These are phyloP conservation scores for Serendipita vermifera DNA, from an alignment of 768 basidiomycete species.

Conservation along the genomic window DNA sequence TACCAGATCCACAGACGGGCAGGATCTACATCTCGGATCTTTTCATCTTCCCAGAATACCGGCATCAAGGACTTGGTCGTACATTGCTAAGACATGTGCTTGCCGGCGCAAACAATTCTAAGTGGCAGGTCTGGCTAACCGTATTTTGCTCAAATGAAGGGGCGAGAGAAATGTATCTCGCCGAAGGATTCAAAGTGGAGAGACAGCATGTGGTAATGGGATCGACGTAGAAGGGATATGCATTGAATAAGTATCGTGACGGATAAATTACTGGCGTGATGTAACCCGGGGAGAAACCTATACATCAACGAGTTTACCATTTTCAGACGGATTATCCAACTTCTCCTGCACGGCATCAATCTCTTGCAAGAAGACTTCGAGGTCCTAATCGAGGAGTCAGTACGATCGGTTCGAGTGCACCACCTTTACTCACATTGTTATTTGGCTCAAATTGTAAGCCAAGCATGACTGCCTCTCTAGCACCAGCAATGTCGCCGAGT, in stretches of 20 bases:
- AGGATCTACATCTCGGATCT: background rate
- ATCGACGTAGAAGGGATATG: no score
- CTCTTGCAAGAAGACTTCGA: background rate
- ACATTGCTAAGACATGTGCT: no score
- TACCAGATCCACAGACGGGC: background rate
- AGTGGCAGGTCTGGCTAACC: conserved; percentile 4
- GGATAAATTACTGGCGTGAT: no score
- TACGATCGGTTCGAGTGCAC: no score
- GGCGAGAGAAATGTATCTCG: background rate
- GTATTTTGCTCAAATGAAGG: background rate
- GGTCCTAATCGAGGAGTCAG: background rate
- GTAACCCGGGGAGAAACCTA: background rate
- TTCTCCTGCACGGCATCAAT: background rate
- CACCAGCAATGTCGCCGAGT: conserved; percentile 55
- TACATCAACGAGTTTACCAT: background rate
- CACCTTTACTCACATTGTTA: conserved; percentile 39
- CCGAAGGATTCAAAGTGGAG: conserved; percentile 1
- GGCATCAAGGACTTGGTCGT: background rate
- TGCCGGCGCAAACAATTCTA: no score
- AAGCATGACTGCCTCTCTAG: conserved; percentile 64
- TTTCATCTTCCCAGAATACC: background rate
- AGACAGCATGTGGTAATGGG: no score
- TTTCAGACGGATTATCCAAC: background rate
- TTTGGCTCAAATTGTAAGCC: conserved; percentile 77
- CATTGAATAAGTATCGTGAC: background rate